A percentile compares a stretch with the other conserved stretches of the same genome.
Evolutionary conservation across 805 yeast genomes (phyloP).

Genomic region (Metschnikowia lochheadii): DNA sequence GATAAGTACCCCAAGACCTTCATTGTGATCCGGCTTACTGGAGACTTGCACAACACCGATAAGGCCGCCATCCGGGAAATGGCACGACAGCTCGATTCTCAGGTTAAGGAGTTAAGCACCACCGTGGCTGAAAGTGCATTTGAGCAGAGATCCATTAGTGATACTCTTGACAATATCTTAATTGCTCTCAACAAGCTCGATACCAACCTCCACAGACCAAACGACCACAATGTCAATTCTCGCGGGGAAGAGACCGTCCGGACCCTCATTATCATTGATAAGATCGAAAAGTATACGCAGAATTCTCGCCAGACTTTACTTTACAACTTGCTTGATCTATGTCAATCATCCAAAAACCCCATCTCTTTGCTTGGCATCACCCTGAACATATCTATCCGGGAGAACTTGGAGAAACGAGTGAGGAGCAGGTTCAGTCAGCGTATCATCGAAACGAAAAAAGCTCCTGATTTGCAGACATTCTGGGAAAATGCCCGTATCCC

Average conservation of each 20-base stretch:
- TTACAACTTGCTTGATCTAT: conserved; percentile 83
- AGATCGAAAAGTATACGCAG: conserved; percentile 73
- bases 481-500: conserved; percentile 42
- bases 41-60: conserved; percentile 71
- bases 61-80: conserved; percentile 76
- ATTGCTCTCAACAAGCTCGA: conserved; percentile 44
- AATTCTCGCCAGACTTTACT: conserved; percentile 75
- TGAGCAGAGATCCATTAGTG: conserved; percentile 52
- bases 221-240: background rate
- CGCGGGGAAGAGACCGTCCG: conserved; percentile 36
- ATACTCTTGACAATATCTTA: conserved; percentile 58
- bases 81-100: conserved; percentile 71
- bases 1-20: conserved; percentile 45
- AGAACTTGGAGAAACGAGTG: conserved; percentile 85
- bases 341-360: conserved; percentile 67
- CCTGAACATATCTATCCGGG: conserved; percentile 70
- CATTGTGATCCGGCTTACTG: conserved; percentile 62
- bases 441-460: conserved; percentile 55
- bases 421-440: conserved; percentile 85
- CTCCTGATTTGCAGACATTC: conserved; percentile 46
- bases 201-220: conserved; percentile 15
- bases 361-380: conserved; percentile 80
- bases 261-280: conserved; percentile 76
- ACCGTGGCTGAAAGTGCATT: conserved; percentile 25
- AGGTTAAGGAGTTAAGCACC: conserved; percentile 16